These are phyloP conservation scores for Yamadazyma kanchanaburiensis DNA, from an alignment of 1,139 yeast species.

Conservation along the genomic window DNA sequence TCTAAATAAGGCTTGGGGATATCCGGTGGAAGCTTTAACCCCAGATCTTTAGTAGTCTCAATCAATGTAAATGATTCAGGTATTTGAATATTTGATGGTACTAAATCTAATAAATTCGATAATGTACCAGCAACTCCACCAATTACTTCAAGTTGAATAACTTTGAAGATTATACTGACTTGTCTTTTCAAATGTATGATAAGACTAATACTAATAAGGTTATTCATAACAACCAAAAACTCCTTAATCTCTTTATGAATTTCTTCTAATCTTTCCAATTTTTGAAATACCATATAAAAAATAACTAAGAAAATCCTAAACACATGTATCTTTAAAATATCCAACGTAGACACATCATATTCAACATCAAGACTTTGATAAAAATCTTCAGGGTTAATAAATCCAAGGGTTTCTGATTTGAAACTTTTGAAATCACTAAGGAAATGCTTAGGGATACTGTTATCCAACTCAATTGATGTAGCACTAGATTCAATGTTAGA, in stretches of 20 bases:
- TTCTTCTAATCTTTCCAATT: constrained; percentile 1
- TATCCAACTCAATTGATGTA: constrained; percentile 2
- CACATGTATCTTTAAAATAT: constrained; percentile 18
- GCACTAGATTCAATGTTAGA: too few relatives aligned
- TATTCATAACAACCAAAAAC: background rate
- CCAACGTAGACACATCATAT: constrained; percentile 15
- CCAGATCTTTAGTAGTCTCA: constrained; percentile 12
- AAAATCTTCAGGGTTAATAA: constrained; percentile 1
- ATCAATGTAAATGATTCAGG: constrained; percentile 20
- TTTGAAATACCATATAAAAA: constrained; percentile 2
- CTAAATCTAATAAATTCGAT: constrained; percentile 9
- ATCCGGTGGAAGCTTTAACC: constrained; percentile 28
- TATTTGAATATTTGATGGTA: constrained; percentile 11
- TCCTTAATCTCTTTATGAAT: background rate
- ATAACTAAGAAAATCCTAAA: constrained; percentile 13
- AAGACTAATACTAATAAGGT: constrained; percentile 6
- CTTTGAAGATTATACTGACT: constrained; percentile 3
- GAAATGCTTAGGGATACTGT: constrained; percentile 1
- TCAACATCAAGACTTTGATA: constrained; percentile 1
- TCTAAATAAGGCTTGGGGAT: constrained; percentile 42
- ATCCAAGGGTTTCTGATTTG: constrained; percentile 4
- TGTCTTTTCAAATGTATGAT: constrained; percentile 11
- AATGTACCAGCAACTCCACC: constrained; percentile 6
- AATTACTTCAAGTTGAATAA: constrained; percentile 4
- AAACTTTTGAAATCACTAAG: constrained; percentile 1